A percentile compares a stretch with the other conserved stretches of the same genome.
Evolutionary conservation across 129 eudicot species (phyloP).

Genomic region (Flaveria trinervia): DNA sequence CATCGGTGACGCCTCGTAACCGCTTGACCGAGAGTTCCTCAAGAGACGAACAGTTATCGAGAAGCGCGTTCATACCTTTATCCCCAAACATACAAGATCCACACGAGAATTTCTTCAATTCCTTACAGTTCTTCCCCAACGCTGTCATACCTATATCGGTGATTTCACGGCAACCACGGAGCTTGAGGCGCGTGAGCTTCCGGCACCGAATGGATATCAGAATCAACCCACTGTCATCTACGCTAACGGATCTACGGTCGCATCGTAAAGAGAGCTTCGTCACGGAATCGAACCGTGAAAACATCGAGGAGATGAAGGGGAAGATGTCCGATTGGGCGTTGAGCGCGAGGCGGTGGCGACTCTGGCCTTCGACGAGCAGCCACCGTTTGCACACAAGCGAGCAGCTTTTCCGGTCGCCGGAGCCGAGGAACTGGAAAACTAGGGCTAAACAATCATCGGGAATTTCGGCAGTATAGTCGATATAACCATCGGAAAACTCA

Average conservation of each 20-base stretch:
- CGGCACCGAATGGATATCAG: constrained; percentile 53
- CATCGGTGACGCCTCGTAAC: constrained; percentile 49
- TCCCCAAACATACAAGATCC: constrained; percentile 76
- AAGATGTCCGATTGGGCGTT: constrained; percentile 52
- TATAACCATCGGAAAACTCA: constrained; percentile 46
- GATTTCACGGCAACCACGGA: constrained; percentile 68
- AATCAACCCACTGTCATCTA: constrained; percentile 51
- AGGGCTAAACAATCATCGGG: constrained; percentile 77
- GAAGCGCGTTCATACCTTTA: constrained; percentile 67
- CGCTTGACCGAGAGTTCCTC: constrained; percentile 76
- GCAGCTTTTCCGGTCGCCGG: constrained; percentile 67
- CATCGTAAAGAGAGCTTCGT: constrained; percentile 72
- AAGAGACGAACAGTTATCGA: constrained; percentile 48
- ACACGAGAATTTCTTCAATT: constrained; percentile 58
- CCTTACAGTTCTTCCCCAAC: constrained; percentile 55
- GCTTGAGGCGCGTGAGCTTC: constrained; percentile 68
- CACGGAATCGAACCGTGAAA: constrained; percentile 63
- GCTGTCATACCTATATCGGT: constrained; percentile 62
- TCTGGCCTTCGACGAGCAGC: constrained; percentile 68
- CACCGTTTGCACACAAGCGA: constrained; percentile 69
- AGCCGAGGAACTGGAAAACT: constrained; percentile 54
- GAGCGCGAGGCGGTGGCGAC: constrained; percentile 66
- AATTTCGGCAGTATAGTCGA: constrained; percentile 53
- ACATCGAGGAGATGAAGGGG: constrained; percentile 37
- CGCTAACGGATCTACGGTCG: constrained; percentile 58